Conservation (phyloP, 2,329 filamentous ascomycete genomes). For the Stenocarpella maydis region DNA sequence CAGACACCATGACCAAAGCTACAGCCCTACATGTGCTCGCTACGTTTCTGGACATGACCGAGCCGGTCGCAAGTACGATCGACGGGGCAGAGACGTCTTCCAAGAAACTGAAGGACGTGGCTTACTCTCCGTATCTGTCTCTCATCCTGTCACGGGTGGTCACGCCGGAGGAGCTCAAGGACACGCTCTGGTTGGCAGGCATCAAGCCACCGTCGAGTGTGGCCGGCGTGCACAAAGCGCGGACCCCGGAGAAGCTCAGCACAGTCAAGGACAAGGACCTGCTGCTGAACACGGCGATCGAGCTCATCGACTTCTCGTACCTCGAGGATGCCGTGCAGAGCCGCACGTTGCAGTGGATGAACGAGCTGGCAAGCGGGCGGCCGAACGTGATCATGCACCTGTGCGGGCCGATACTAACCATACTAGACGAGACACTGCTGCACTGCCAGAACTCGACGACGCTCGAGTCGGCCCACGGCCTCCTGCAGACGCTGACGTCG, state of each 20-base stretch:
- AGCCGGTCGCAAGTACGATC: slow-evolving; percentile 46
- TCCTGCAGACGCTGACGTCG: slow-evolving; percentile 66
- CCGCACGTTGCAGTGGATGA: slow-evolving; percentile 66
- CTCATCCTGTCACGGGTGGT: slow-evolving; percentile 66
- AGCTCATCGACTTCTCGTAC: slow-evolving; percentile 71
- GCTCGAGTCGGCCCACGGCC: slow-evolving; percentile 66
- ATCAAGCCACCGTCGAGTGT: slow-evolving; percentile 54
- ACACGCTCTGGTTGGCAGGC: slow-evolving; percentile 68
- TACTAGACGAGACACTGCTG: slow-evolving; percentile 69
- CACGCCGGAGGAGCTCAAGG: slow-evolving; percentile 66
- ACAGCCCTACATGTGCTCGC: slow-evolving; percentile 68
- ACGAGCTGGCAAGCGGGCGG: slow-evolving; percentile 61
- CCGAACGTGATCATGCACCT: slow-evolving; percentile 66
- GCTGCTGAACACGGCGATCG: slow-evolving; percentile 68
- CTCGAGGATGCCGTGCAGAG: slow-evolving; percentile 70
- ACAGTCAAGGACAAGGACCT: slow-evolving; percentile 67
- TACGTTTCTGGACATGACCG: slow-evolving; percentile 65
- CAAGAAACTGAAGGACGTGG: slow-evolving; percentile 43
- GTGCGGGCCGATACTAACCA: slow-evolving; percentile 64
- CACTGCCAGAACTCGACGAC: slow-evolving; percentile 69
- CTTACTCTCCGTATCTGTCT: slow-evolving; percentile 65
- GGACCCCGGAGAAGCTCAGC: slow-evolving; percentile 53
- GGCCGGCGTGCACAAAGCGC: slow-evolving; percentile 49
- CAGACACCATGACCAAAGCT: slow-evolving; percentile 66
- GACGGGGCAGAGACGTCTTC: slow-evolving; percentile 38